These are phyloP conservation scores for Parachlorella kessleri DNA, from an alignment of 139 green algal genomes.

Conservation along the genomic window DNA sequence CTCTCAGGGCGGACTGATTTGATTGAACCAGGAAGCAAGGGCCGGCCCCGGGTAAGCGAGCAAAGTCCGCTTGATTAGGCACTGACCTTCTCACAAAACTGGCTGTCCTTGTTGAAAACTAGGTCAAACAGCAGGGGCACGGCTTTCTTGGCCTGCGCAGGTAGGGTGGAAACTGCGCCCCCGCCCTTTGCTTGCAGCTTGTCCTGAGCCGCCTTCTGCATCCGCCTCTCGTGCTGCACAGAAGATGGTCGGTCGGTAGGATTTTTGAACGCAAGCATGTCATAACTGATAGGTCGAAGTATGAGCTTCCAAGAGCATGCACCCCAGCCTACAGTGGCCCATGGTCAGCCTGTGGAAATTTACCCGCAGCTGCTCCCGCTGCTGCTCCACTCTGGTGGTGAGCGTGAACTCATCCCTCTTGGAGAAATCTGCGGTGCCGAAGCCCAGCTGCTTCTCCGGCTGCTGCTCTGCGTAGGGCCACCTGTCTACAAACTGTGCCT, in stretches of 20 bases:
- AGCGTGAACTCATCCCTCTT: slow-evolving; percentile 86
- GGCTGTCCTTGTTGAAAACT: slow-evolving; percentile 74
- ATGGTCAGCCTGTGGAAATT: too few species aligned
- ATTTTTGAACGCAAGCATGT: too few species aligned
- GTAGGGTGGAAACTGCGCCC: not conserved
- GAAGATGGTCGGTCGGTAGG: too few species aligned
- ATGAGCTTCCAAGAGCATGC: too few species aligned
- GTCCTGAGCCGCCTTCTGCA: slow-evolving; percentile 64
- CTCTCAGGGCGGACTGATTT: too few species aligned
- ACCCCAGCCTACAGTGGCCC: too few species aligned
- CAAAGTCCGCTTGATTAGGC: too few species aligned
- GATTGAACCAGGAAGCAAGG: too few species aligned
- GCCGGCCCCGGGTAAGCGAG: too few species aligned
- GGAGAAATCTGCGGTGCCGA: slow-evolving; percentile 79
- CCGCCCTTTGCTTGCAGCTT: slow-evolving; percentile 10
- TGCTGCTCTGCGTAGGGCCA: slow-evolving; percentile 21
- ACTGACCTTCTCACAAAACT: slow-evolving; percentile 27
- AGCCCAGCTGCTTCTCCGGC: slow-evolving; percentile 74
- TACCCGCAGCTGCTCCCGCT: slow-evolving; percentile 76
- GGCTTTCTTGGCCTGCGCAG: not conserved
- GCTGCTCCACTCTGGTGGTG: slow-evolving; percentile 79
- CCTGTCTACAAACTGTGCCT: slow-evolving; percentile 63
- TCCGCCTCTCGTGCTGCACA: slow-evolving; percentile 71
- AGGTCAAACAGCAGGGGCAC: slow-evolving; percentile 76
- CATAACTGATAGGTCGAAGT: too few species aligned